These are phyloP conservation scores for Botryosphaeria dothidea DNA, from an alignment of 2,329 filamentous ascomycete species.

Conservation along the genomic window DNA sequence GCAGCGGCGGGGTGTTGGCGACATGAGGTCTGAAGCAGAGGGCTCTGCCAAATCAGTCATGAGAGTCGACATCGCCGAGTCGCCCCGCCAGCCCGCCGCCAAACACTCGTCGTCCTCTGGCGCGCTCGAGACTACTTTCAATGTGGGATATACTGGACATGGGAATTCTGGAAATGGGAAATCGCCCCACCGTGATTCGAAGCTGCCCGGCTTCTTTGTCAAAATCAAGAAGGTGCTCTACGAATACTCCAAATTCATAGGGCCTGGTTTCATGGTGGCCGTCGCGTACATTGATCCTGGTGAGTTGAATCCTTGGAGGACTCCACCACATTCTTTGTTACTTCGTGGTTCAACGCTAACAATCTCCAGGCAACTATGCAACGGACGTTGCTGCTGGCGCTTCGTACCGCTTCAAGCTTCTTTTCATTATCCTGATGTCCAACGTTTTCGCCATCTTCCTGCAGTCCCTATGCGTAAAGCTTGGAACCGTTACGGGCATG, in stretches of 20 bases:
- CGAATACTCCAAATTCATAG: constrained; percentile 61
- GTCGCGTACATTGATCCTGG: constrained; percentile 54
- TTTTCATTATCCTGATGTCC: constrained; percentile 69
- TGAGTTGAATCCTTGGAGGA: constrained; percentile 20
- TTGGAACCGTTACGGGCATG: constrained; percentile 53
- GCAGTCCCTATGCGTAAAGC: constrained; percentile 65
- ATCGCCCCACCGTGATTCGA: not conserved
- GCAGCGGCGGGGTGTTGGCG: constrained; percentile 12
- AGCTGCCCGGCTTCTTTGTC: not conserved
- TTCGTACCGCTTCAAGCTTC: constrained; percentile 63
- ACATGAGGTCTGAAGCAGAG: not conserved
- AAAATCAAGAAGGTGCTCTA: constrained; percentile 29
- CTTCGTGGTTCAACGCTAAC: not conserved
- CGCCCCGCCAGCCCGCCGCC: not conserved
- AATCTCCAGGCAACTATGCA: constrained; percentile 62
- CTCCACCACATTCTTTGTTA: not conserved
- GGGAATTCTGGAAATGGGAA: not conserved
- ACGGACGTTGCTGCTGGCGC: constrained; percentile 71
- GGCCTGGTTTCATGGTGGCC: constrained; percentile 65
- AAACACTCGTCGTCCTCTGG: not conserved
- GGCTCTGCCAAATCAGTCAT: not conserved
- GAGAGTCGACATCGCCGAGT: not conserved
- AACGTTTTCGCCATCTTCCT: constrained; percentile 72
- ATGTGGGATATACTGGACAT: not conserved
- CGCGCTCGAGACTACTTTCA: not conserved